A percentile compares a stretch with the other conserved stretches of the same genome.
phyloP scores from a whole-genome alignment of 2,329 filamentous ascomycete species.

The Westerdykella aurantiaca region DNA sequence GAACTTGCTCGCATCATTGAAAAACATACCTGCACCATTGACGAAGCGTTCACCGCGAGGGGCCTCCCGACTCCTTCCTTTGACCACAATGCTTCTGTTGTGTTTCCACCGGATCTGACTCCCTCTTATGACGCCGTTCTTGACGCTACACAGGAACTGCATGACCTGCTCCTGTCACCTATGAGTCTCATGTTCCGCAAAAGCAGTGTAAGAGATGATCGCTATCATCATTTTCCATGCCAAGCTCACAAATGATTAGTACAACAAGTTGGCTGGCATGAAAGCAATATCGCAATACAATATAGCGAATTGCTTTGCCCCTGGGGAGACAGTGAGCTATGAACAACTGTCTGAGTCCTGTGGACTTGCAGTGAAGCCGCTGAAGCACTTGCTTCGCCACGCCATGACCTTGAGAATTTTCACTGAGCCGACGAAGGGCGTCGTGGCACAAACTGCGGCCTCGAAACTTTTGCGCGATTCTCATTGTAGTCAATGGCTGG shows the following conservation, averaged over 20 bases:
- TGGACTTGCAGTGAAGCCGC: conserved; percentile 7
- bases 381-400: conserved; percentile 37
- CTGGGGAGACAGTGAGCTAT: conserved; percentile 1
- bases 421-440: conserved; percentile 33
- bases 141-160: conserved; percentile 8
- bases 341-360: conserved; percentile 2
- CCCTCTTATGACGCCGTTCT: conserved; percentile 5
- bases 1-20: conserved; percentile 4
- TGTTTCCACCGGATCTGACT: conserved; percentile 3
- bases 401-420: conserved; percentile 39
- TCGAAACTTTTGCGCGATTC: conserved; percentile 7
- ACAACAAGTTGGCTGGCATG: conserved; percentile 1
- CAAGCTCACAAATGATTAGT: background rate
- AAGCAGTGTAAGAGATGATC: background rate
- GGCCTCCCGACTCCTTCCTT: conserved; percentile 7
- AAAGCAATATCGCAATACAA: background rate
- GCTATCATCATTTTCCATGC: background rate
- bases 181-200: background rate
- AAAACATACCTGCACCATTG: conserved; percentile 5
- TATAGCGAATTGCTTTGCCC: background rate
- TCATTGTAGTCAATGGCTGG: background rate
- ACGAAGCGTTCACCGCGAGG: conserved; percentile 3
- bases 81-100: background rate
- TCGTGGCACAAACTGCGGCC: conserved; percentile 38
- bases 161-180: conserved; percentile 3